Evolutionary conservation across 2,329 filamentous ascomycete species (phyloP).

Genomic region (Sarocladium oryzae): DNA sequence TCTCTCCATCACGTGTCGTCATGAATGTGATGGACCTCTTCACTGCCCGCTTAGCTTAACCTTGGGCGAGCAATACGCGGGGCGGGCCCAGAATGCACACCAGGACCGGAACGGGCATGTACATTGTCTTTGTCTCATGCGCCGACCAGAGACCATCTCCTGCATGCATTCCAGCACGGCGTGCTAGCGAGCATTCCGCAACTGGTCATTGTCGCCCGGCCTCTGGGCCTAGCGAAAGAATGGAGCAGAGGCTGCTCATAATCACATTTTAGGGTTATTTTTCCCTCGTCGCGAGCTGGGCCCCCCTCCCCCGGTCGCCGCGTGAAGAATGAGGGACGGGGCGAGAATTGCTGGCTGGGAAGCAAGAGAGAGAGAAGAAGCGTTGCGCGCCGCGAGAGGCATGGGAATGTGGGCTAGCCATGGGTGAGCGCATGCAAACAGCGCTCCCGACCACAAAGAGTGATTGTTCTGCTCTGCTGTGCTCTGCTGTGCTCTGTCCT

Average conservation of each 20-base stretch:
- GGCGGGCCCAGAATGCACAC: background rate
- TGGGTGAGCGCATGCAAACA: conserved; percentile 1
- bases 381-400: background rate
- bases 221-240: conserved; percentile 4
- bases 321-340: conserved; percentile 7
- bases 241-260: conserved; percentile 4
- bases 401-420: conserved; percentile 5
- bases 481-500: background rate
- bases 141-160: conserved; percentile 2
- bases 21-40: conserved; percentile 1
- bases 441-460: conserved; percentile 2
- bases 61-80: background rate
- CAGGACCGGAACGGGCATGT: background rate
- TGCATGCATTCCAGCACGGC: conserved; percentile 25
- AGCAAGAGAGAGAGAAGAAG: background rate
- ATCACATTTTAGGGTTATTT: background rate
- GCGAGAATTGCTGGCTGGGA: background rate
- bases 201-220: conserved; percentile 26
- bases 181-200: conserved; percentile 20
- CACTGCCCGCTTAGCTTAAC: background rate
- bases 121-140: conserved; percentile 31
- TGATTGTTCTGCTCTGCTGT: background rate
- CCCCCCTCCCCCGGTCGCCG: too few relatives aligned
- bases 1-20: background rate
- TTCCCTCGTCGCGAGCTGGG: background rate